A percentile compares a stretch with the other conserved stretches of the same genome.
Evolutionary conservation across 2,329 filamentous ascomycete species (phyloP).

Genomic region (Cucurbitaria berberidis): DNA sequence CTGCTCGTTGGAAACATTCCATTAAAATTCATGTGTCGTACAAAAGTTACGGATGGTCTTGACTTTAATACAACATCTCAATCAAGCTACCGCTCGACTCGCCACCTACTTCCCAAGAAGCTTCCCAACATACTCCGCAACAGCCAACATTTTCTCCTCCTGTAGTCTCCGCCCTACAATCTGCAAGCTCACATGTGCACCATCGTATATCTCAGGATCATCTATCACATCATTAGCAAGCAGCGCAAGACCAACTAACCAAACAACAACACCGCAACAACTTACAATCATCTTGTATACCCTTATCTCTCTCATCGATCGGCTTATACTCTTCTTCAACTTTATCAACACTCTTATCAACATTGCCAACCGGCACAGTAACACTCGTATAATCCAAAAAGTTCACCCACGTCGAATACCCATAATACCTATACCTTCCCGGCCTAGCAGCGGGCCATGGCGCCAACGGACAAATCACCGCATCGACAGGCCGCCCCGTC

Average conservation of each 20-base stretch:
- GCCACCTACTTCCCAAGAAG: conserved; percentile 15
- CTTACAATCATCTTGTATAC: conserved; percentile 38
- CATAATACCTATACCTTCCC: conserved; percentile 42
- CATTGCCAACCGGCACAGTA: conserved; percentile 43
- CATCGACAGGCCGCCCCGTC: conserved; percentile 47
- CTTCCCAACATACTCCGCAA: conserved; percentile 42
- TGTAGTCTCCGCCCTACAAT: conserved; percentile 46
- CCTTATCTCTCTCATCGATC: conserved; percentile 35
- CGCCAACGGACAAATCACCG: conserved; percentile 45
- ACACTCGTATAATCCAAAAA: conserved; percentile 43
- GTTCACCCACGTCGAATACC: conserved; percentile 41
- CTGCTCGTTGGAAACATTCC: background rate
- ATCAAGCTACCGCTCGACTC: background rate
- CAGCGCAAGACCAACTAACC: background rate
- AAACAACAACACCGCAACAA: background rate
- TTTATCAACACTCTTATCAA: conserved; percentile 37
- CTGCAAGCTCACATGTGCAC: conserved; percentile 47
- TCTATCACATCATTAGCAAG: conserved; percentile 32
- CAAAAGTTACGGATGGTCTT: background rate
- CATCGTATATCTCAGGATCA: conserved; percentile 49
- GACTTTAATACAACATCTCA: background rate
- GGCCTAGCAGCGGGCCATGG: conserved; percentile 45
- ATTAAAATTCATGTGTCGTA: background rate
- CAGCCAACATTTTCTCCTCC: conserved; percentile 49
- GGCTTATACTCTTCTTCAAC: conserved; percentile 32